Conservation (phyloP, 768 basidiomycete genomes). For the Hericium rajendrae region DNA sequence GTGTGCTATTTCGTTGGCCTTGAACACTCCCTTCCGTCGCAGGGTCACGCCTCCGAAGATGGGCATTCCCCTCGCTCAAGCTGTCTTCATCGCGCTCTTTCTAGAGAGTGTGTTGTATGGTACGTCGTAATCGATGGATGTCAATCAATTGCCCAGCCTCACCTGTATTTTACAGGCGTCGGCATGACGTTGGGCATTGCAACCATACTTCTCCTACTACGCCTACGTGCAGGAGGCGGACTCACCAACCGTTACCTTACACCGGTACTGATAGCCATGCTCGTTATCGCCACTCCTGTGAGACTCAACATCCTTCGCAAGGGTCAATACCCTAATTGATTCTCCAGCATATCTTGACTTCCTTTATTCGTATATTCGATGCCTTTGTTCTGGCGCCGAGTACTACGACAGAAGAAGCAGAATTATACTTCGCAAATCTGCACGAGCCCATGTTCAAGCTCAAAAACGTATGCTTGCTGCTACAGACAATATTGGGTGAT, state of each 20-base stretch:
- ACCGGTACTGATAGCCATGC: neutral
- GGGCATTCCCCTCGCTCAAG: neutral
- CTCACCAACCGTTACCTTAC: neutral
- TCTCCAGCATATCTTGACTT: neutral
- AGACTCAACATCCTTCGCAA: neutral
- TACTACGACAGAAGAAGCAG: neutral
- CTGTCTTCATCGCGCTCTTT: neutral
- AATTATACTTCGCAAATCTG: neutral
- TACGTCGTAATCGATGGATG: neutral
- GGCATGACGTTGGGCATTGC: neutral
- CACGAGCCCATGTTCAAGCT: neutral
- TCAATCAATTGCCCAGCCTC: no score
- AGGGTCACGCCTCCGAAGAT: neutral
- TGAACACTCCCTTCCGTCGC: no score
- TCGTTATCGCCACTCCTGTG: neutral
- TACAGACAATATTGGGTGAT: neutral
- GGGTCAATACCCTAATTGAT: no score
- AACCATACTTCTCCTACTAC: neutral
- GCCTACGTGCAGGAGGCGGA: neutral
- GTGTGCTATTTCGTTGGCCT: no score
- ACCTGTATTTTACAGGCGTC: neutral
- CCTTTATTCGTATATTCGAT: neutral
- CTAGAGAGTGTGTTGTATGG: neutral
- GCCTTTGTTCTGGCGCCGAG: neutral
- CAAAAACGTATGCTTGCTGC: neutral